phyloP scores from a whole-genome alignment of 805 yeast species.

The Alloascoidea africana region DNA sequence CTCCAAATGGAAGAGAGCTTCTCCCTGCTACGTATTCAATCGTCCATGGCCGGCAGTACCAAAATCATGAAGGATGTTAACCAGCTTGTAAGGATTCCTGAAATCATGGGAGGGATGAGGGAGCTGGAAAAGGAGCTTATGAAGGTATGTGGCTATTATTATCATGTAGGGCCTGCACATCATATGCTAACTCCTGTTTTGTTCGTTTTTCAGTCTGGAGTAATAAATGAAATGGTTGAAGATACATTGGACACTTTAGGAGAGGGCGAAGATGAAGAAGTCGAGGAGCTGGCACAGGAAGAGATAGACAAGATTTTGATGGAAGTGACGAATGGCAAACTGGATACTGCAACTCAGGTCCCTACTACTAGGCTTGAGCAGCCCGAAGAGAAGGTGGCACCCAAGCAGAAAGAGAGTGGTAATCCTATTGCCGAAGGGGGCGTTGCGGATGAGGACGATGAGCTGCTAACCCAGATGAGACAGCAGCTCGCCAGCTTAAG shows the following conservation, averaged over 20 bases:
- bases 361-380: constrained; percentile 18
- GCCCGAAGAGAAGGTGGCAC: constrained; percentile 3
- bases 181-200: neutral
- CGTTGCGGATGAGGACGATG: neutral
- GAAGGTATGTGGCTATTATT: constrained; percentile 55
- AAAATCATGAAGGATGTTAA: constrained; percentile 83
- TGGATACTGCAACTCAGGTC: constrained; percentile 20
- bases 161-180: neutral
- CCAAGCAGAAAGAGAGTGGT: too few species aligned
- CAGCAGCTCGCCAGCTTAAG: too few species aligned
- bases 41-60: constrained; percentile 66
- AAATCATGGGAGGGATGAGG: constrained; percentile 66
- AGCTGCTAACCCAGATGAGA: neutral
- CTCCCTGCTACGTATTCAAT: constrained; percentile 68
- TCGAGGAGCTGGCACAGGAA: constrained; percentile 35
- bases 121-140: constrained; percentile 76
- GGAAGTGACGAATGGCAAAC: constrained; percentile 27
- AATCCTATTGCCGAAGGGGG: too few species aligned
- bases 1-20: constrained; percentile 89
- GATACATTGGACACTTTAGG: constrained; percentile 66
- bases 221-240: constrained; percentile 90
- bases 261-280: constrained; percentile 57
- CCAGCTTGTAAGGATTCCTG: constrained; percentile 62
- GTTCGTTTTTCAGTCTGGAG: constrained; percentile 20
- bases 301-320: constrained; percentile 49